Percentiles rank a stretch among this genome's conserved stretches.
These are phyloP conservation scores for Eucalyptus pauciflora DNA, from an alignment of 345 rosid genomes.

Conservation along the genomic window DNA sequence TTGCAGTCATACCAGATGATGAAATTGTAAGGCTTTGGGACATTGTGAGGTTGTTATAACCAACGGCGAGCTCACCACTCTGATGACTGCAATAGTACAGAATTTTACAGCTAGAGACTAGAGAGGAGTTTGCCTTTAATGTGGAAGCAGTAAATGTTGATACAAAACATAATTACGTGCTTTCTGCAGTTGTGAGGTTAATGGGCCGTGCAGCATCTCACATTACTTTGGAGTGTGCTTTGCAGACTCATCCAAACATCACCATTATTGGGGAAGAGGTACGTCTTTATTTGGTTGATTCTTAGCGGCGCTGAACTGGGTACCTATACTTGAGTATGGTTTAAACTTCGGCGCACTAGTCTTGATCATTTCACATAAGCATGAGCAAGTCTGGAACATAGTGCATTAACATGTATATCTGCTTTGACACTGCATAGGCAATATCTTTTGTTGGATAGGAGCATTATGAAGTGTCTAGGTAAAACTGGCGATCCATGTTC, in stretches of 20 bases:
- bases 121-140: neutral
- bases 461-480: neutral
- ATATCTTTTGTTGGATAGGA: neutral
- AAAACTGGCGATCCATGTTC: neutral
- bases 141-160: neutral
- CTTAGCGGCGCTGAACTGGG: neutral
- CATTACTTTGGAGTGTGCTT: conserved; percentile 91
- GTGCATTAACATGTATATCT: neutral
- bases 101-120: neutral
- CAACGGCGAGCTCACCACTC: neutral
- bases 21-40: neutral
- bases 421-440: neutral
- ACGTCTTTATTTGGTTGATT: neutral
- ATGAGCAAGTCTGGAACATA: neutral
- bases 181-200: conserved; percentile 74
- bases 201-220: conserved; percentile 99
- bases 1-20: neutral
- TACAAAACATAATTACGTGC: neutral
- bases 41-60: neutral
- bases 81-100: neutral
- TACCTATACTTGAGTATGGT: neutral
- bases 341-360: neutral
- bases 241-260: conserved; percentile 95
- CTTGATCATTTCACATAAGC: neutral
- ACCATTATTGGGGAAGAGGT: conserved; percentile 98